Evolutionary conservation across 495 filamentous ascomycete species (phyloP).

Genomic region (Penicillium salamii): DNA sequence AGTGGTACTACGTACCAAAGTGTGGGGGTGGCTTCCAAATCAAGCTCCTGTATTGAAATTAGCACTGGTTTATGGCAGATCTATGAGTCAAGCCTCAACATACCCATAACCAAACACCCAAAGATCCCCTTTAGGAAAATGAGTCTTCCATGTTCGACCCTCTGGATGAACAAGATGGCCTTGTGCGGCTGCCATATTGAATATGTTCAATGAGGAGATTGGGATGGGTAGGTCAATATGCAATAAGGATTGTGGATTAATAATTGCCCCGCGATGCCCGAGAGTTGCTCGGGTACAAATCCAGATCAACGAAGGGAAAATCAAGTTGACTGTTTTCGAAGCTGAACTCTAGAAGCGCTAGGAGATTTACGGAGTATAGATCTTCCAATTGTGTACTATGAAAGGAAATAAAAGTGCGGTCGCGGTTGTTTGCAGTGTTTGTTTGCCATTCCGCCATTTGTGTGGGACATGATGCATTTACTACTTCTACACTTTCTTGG

Average conservation of each 20-base stretch:
- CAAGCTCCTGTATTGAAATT: slow-evolving; percentile 70
- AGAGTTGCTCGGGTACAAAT: not conserved
- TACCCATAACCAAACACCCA: slow-evolving; percentile 95
- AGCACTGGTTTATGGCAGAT: too few relatives aligned
- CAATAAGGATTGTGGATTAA: not conserved
- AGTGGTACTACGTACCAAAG: slow-evolving; percentile 82
- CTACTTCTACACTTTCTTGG: too few relatives aligned
- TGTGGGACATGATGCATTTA: not conserved
- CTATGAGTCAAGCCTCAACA: slow-evolving; percentile 27
- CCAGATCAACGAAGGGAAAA: too few relatives aligned
- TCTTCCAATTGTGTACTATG: not conserved
- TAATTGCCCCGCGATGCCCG: not conserved
- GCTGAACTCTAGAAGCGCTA: too few relatives aligned
- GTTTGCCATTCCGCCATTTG: not conserved
- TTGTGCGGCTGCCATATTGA: slow-evolving; percentile 22
- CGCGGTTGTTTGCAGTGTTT: slow-evolving; percentile 8
- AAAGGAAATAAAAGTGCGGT: not conserved
- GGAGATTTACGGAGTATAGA: too few relatives aligned
- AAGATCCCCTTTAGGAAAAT: slow-evolving; percentile 58
- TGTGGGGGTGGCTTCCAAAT: slow-evolving; percentile 99
- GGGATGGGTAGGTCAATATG: too few relatives aligned
- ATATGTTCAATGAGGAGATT: not conserved
- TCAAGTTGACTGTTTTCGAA: too few relatives aligned
- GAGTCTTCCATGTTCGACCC: slow-evolving; percentile 40
- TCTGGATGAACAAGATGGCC: slow-evolving; percentile 27